phyloP scores from a whole-genome alignment of 108 stramenopile species.

The Cyclotella choctawhatcheeana region DNA sequence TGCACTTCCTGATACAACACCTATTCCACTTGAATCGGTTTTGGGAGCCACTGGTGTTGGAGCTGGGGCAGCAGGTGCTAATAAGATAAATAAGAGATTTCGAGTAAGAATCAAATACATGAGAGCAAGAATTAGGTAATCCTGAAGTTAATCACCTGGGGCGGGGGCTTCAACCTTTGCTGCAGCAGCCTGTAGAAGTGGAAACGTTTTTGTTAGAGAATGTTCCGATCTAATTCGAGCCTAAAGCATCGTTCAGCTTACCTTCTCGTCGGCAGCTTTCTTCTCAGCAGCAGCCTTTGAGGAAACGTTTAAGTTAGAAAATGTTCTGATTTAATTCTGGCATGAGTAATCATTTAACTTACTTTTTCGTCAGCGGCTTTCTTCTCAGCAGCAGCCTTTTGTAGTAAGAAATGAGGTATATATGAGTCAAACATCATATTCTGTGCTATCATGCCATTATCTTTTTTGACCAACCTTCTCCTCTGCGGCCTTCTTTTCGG shows the following conservation, averaged over 20 bases:
- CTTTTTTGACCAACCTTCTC: too few relatives aligned
- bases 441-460: too few relatives aligned
- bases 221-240: too few relatives aligned
- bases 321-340: not conserved
- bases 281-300: not conserved
- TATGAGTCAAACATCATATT: too few relatives aligned
- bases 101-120: not conserved
- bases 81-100: slow-evolving; percentile 9
- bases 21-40: slow-evolving; percentile 54
- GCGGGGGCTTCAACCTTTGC: slow-evolving; percentile 9
- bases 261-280: slow-evolving; percentile 24
- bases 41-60: slow-evolving; percentile 25
- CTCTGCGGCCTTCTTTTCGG: too few relatives aligned
- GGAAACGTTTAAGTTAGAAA: not conserved
- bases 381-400: slow-evolving; percentile 32
- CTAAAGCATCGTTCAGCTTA: not conserved
- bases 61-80: slow-evolving; percentile 44
- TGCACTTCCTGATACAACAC: slow-evolving; percentile 61
- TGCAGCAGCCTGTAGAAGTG: slow-evolving; percentile 2
- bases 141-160: not conserved
- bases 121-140: not conserved
- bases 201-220: not conserved
- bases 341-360: not conserved
- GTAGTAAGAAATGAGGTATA: too few relatives aligned
- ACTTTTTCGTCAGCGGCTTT: slow-evolving; percentile 22